Percentiles rank a stretch among this genome's conserved stretches.
phyloP scores from a whole-genome alignment of 2,329 filamentous ascomycete species.

The Colletotrichum orbiculare region DNA sequence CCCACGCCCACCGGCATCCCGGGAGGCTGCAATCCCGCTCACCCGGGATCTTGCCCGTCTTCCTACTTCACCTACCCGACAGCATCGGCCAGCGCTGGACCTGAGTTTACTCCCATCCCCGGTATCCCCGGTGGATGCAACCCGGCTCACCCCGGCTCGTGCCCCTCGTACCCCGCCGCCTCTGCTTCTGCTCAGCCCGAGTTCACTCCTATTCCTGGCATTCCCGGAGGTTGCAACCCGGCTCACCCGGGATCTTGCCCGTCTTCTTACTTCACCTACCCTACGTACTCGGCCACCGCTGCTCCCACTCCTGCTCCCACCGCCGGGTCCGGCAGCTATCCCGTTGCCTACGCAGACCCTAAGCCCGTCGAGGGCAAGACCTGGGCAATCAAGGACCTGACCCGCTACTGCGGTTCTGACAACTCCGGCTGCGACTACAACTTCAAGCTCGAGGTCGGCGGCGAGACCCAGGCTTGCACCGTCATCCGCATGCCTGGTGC shows the following conservation, averaged over 20 bases:
- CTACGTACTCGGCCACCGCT: slow-evolving; percentile 8
- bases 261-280: slow-evolving; percentile 5
- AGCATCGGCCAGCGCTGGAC: background rate
- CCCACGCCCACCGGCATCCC: slow-evolving; percentile 27
- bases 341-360: slow-evolving; percentile 13
- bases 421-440: slow-evolving; percentile 31
- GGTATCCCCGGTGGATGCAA: slow-evolving; percentile 35
- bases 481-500: slow-evolving; percentile 19
- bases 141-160: slow-evolving; percentile 32
- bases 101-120: slow-evolving; percentile 4
- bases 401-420: slow-evolving; percentile 18
- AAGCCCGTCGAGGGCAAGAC: slow-evolving; percentile 17
- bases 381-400: slow-evolving; percentile 29
- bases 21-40: slow-evolving; percentile 30
- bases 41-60: slow-evolving; percentile 21
- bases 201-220: slow-evolving; percentile 13
- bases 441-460: slow-evolving; percentile 28
- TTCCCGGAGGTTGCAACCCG: background rate
- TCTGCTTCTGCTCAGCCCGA: slow-evolving; percentile 3
- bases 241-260: slow-evolving; percentile 22
- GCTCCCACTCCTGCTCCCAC: slow-evolving; percentile 1
- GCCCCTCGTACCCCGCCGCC: slow-evolving; percentile 21
- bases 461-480: slow-evolving; percentile 18
- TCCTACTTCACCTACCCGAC: slow-evolving; percentile 18
- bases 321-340: background rate